Base-by-base conservation (phyloP, 768 basidiomycete genomes). In the Lepiota brunneoincarnata region DNA sequence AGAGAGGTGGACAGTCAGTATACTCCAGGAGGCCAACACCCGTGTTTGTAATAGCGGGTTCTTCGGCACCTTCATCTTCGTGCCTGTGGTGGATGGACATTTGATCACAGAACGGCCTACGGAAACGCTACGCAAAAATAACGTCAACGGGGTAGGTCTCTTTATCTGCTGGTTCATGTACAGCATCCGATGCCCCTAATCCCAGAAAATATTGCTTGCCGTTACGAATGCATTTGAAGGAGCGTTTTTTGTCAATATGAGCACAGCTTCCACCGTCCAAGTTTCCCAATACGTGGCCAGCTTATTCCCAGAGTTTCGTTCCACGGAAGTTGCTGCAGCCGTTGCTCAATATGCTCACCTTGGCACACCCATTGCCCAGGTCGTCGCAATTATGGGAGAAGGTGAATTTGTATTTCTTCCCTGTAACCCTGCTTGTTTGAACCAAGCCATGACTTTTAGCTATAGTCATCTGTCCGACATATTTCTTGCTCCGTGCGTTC, bases 41-140 rank as follows among this genome's bases (percentile, higher is more conserved):
- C 40, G 69, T 4, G 57, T 78, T 18, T 61, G 61, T 4, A 12
- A 1, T 0, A 64, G 61, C 34, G 71, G 59, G 4, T 76, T 79
- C 63, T 75, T 60, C 44, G 75, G 73, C 1, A 73, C 72, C 3
- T 75, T 65, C 31, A 49, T 62, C 12, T 76, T 74, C 40, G 67
- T 69, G 17, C 78, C 79, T 0, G 77, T 81, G n/a, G 69, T 81
- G 2, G 79, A 81, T 58, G 78, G 75, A 2, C 65, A 59, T 1
- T 74, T 78, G 52, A 78, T 80, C 28, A 63, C 69, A 0, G 71
- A 76, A 44, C 66, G 75, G 18, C 77, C 78, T 4, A 74, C 68
- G 0, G 54, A 67, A 44, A 66, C 73, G 5, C 54, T 81, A 26
- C 55, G 59, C 7, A 63, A 67, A 34, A 68, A 74, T 14, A 69